A percentile compares a stretch with the other conserved stretches of the same genome.
phyloP scores from a whole-genome alignment of 805 yeast genomes.

The Alloascoidea africana region DNA sequence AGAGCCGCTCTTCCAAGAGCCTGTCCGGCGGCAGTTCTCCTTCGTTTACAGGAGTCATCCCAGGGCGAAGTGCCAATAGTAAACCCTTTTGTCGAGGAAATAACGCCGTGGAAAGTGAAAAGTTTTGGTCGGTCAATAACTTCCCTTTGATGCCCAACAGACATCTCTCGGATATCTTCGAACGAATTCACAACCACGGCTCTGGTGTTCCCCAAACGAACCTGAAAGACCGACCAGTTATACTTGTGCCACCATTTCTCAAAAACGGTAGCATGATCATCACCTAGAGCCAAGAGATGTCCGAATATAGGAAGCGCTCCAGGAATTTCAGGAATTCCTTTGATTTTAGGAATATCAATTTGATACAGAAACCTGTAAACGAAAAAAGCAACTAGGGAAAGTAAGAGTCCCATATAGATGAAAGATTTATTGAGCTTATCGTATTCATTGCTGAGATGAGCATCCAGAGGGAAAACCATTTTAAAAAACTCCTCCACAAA shows the following conservation, averaged over 20 bases:
- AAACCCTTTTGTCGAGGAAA: constrained; percentile 27
- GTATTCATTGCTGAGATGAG: too few relatives aligned
- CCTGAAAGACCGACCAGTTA: constrained; percentile 34
- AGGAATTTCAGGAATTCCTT: constrained; percentile 18
- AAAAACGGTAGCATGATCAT: constrained; percentile 19
- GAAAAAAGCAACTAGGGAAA: constrained; percentile 1
- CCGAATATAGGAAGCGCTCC: constrained; percentile 18
- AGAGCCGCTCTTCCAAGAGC: constrained; percentile 24
- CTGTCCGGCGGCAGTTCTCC: constrained; percentile 21
- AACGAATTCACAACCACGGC: constrained; percentile 57
- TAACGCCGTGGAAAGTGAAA: constrained; percentile 51
- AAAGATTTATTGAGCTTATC: too few relatives aligned
- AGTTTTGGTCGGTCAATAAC: constrained; percentile 53
- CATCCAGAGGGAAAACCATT: too few relatives aligned
- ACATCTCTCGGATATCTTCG: constrained; percentile 34
- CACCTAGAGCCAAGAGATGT: constrained; percentile 15
- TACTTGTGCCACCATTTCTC: constrained; percentile 17
- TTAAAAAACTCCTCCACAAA: too few relatives aligned
- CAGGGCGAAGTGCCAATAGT: constrained; percentile 30
- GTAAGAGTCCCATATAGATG: too few relatives aligned
- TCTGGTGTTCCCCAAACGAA: constrained; percentile 39
- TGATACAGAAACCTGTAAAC: constrained; percentile 5
- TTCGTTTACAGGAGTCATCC: constrained; percentile 21
- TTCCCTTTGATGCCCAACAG: constrained; percentile 33
- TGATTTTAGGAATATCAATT: constrained; percentile 14